Percentiles rank a stretch among this genome's conserved stretches.
Conservation (phyloP, 192 early-diverging fungal genomes). For the Chytriomyces sp. region DNA sequence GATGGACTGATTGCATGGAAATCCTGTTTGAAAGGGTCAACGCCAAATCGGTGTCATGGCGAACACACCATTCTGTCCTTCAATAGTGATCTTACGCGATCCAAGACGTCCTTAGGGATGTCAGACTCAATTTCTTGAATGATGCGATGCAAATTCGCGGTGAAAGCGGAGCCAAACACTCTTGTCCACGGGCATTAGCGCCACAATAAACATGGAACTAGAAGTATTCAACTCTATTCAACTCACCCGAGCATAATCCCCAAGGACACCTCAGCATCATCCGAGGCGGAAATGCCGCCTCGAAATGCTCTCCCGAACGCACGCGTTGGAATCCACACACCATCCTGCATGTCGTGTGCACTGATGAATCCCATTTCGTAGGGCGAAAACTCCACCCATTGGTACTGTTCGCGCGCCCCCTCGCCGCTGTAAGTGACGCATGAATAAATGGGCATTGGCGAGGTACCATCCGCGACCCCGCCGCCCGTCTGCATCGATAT, state of each 20-base stretch:
- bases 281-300: background rate
- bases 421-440: conserved; percentile 4
- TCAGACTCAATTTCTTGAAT: conserved; percentile 34
- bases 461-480: background rate
- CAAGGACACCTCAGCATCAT: conserved; percentile 31
- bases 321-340: conserved; percentile 40
- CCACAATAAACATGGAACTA: background rate
- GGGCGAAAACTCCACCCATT: conserved; percentile 46
- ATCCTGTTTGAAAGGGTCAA: conserved; percentile 10
- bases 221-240: background rate
- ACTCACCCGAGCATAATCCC: conserved; percentile 33
- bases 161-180: conserved; percentile 48
- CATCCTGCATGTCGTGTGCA: background rate
- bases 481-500: background rate
- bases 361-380: conserved; percentile 36
- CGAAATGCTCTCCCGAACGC: conserved; percentile 34
- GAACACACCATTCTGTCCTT: conserved; percentile 29
- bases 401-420: conserved; percentile 29
- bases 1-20: conserved; percentile 39
- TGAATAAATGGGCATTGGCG: conserved; percentile 28
- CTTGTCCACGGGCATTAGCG: background rate
- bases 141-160: conserved; percentile 40
- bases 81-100: conserved; percentile 16
- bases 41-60: background rate
- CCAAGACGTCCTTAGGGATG: conserved; percentile 17